Conservation (phyloP, 2,329 filamentous ascomycete species). For the Penicillium rolfsii region DNA sequence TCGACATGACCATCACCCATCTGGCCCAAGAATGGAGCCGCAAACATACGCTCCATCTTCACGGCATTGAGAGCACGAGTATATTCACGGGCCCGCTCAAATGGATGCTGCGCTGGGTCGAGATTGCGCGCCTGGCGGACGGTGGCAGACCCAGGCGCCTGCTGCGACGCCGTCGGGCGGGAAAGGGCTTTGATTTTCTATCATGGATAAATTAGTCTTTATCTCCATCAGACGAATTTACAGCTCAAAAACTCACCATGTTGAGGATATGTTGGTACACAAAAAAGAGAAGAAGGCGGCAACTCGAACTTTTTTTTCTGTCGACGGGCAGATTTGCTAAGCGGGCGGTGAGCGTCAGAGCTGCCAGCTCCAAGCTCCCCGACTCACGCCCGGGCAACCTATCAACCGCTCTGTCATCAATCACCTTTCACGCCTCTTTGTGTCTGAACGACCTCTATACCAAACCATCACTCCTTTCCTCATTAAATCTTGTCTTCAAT, state of each 20-base stretch:
- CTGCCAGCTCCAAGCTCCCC: conserved; percentile 36
- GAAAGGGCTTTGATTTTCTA: conserved; percentile 62
- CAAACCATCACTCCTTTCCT: conserved; percentile 3
- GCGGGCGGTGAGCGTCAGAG: conserved; percentile 39
- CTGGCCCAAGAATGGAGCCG: conserved; percentile 79
- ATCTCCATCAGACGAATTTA: background rate
- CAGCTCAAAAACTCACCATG: conserved; percentile 35
- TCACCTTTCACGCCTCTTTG: conserved; percentile 12
- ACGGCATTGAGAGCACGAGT: conserved; percentile 79
- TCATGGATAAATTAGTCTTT: conserved; percentile 16
- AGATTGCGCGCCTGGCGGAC: conserved; percentile 58
- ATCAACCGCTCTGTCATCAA: conserved; percentile 27
- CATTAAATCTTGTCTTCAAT: conserved; percentile 19
- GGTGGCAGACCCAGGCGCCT: conserved; percentile 51
- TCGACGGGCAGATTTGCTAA: conserved; percentile 37
- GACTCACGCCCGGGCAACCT: conserved; percentile 19
- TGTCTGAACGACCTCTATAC: background rate
- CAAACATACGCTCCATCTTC: conserved; percentile 92
- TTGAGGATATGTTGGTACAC: conserved; percentile 22
- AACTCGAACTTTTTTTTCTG: conserved; percentile 39
- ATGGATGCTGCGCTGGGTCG: conserved; percentile 84
- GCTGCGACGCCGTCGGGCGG: conserved; percentile 51
- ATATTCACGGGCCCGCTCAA: conserved; percentile 87
- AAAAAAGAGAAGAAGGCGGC: conserved; percentile 21
- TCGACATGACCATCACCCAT: conserved; percentile 91